Percentiles rank a stretch among this genome's conserved stretches.
phyloP scores from a whole-genome alignment of 108 stramenopile species.

The Nannochloropsis gaditana region DNA sequence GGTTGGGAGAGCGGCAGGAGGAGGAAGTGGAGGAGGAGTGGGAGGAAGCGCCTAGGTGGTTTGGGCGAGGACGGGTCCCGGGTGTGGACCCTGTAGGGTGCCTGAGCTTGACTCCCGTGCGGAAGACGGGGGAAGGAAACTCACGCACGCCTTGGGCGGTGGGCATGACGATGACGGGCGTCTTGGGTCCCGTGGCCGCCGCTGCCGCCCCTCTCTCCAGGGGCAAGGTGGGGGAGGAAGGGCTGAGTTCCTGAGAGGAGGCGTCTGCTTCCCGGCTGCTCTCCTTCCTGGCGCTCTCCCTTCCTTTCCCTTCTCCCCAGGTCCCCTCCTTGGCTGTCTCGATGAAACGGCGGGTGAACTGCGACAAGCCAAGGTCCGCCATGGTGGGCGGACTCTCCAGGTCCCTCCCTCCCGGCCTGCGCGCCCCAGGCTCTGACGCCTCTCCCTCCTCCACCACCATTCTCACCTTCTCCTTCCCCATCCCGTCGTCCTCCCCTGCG shows the following conservation, averaged over 20 bases:
- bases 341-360: not conserved
- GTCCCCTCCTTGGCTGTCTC: not conserved
- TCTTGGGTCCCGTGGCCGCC: not conserved
- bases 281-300: not conserved
- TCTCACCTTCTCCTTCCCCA: not conserved
- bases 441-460: not conserved
- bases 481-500: not conserved
- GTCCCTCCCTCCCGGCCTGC: constrained; percentile 1
- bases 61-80: not conserved
- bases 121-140: not conserved
- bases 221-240: constrained; percentile 2
- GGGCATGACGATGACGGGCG: not conserved
- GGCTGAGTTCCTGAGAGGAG: not conserved
- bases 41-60: not conserved
- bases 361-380: not conserved
- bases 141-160: not conserved
- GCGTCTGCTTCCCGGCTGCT: not conserved
- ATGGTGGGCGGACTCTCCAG: not conserved
- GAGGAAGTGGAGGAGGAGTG: not conserved
- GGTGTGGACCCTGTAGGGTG: not conserved
- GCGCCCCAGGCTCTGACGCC: not conserved
- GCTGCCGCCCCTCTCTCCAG: not conserved
- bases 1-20: not conserved
- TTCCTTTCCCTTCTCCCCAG: not conserved
- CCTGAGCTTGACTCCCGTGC: constrained; percentile 16